phyloP scores from a whole-genome alignment of 169 alveolate genomes.

The Plasmodium gonderi region DNA sequence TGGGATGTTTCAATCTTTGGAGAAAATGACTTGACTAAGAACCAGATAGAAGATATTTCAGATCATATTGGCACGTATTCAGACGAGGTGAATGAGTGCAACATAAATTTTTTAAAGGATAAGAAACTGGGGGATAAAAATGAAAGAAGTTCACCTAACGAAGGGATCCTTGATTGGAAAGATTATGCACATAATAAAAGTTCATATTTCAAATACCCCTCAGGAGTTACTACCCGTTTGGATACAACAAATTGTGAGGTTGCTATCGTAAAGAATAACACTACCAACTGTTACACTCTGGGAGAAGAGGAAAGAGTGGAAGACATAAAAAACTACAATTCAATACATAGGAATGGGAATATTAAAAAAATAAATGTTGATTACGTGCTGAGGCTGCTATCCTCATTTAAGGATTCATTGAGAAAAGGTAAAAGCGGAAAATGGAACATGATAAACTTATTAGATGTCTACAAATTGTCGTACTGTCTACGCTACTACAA shows the following conservation, averaged over 20 bases:
- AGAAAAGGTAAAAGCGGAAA: neutral
- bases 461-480: slow-evolving; percentile 44
- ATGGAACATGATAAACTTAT: neutral
- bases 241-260: neutral
- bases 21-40: neutral
- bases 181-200: neutral
- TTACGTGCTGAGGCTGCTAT: slow-evolving; percentile 35
- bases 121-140: neutral
- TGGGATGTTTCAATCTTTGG: neutral
- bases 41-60: slow-evolving; percentile 21
- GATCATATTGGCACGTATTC: neutral
- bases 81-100: neutral
- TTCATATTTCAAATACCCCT: neutral
- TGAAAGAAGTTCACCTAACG: neutral
- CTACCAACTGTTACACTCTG: neutral
- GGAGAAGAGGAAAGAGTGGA: neutral
- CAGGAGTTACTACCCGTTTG: no score
- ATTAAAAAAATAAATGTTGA: slow-evolving; percentile 1
- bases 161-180: neutral
- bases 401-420: neutral
- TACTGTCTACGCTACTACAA: slow-evolving; percentile 36
- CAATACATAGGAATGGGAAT: neutral
- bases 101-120: neutral
- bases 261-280: neutral
- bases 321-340: neutral